A percentile compares a stretch with the other conserved stretches of the same genome.
phyloP scores from a whole-genome alignment of 345 rosid species.

The Citrus sinensis region DVS_A1.0 CM039165.1:35649001-35649500 shows the following conservation, averaged over 20 bases:
- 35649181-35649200: slow-evolving; percentile 80
- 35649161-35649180: slow-evolving; percentile 50
- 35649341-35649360: background rate
- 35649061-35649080: background rate
- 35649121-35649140: background rate
- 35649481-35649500: slow-evolving; percentile 72
- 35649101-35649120: background rate
- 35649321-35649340: background rate
- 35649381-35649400: slow-evolving; percentile 41
- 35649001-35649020: background rate
- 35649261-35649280: slow-evolving; percentile 89
- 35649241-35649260: slow-evolving; percentile 90
- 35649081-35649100: background rate
- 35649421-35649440: slow-evolving; percentile 86
- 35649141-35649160: background rate
- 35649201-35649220: slow-evolving; percentile 66
- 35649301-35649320: background rate
- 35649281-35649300: slow-evolving; percentile 83
- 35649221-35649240: slow-evolving; percentile 76
- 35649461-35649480: slow-evolving; percentile 89
- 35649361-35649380: background rate
- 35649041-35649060: background rate
- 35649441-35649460: slow-evolving; percentile 82
- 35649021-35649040: background rate
- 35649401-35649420: slow-evolving; percentile 85